A percentile compares a stretch with the other conserved stretches of the same genome.
phyloP scores from a whole-genome alignment of 176 grass and related monocot species.

The Carex pumila region DNA sequence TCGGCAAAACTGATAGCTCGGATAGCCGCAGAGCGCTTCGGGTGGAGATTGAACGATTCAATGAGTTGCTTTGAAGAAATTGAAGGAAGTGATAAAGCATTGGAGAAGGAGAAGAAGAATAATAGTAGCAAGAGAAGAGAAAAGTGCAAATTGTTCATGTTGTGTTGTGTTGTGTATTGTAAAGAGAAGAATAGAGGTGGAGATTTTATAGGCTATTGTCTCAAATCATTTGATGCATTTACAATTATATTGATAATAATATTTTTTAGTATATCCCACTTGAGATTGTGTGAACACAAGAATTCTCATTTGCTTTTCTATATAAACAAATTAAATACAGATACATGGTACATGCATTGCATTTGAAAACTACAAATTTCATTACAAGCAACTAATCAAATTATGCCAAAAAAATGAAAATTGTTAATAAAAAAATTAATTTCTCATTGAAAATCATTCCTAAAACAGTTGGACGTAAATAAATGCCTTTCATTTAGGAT shows the following conservation, averaged over 20 bases:
- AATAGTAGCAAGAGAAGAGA: constrained; percentile 2
- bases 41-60: constrained; percentile 72
- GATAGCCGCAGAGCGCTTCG: constrained; percentile 24
- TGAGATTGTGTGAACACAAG: neutral
- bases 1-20: neutral
- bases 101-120: neutral
- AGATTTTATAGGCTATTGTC: constrained; percentile 9
- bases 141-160: neutral
- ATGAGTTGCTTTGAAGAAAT: constrained; percentile 66
- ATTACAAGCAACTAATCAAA: neutral
- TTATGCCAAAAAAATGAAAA: neutral
- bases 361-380: neutral
- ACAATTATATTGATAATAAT: neutral
- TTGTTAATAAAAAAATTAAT: neutral
- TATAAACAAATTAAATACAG: neutral
- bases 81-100: constrained; percentile 26
- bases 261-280: neutral
- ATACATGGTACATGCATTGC: neutral
- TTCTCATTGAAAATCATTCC: neutral
- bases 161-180: neutral
- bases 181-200: neutral
- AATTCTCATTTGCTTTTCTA: neutral
- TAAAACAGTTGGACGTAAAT: neutral
- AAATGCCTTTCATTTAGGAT: neutral
- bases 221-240: neutral